phyloP scores from a whole-genome alignment of 805 yeast species.

The Teunomyces panamensis region DNA sequence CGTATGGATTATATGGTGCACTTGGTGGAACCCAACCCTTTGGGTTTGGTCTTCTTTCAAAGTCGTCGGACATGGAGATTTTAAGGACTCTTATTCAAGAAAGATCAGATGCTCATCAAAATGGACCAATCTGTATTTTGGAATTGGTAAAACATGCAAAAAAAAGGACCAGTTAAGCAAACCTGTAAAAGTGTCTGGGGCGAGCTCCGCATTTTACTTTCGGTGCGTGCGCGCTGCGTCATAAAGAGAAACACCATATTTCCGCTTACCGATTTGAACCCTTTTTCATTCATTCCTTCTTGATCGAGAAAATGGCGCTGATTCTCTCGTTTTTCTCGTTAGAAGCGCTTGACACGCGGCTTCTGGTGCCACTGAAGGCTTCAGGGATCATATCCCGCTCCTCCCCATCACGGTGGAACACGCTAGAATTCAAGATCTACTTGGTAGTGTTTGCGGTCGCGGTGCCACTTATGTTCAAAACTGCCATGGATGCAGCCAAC shows the following conservation, averaged over 20 bases:
- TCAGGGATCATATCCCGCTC: conserved; percentile 30
- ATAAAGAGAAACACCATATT: too few species aligned
- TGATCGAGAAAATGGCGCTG: conserved; percentile 7
- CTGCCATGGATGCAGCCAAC: conserved; percentile 79
- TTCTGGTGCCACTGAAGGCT: conserved; percentile 30
- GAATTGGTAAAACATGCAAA: neutral
- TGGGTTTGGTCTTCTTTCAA: conserved; percentile 69
- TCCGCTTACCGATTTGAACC: too few species aligned
- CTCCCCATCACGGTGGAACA: conserved; percentile 65
- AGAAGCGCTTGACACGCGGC: conserved; percentile 52
- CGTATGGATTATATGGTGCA: conserved; percentile 86
- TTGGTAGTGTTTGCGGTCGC: conserved; percentile 57
- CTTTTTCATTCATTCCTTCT: too few species aligned
- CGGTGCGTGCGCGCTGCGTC: neutral
- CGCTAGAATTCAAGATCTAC: conserved; percentile 74
- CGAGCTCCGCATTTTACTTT: too few species aligned
- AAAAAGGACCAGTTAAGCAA: neutral
- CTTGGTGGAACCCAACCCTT: conserved; percentile 77
- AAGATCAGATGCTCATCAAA: neutral
- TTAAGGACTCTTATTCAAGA: neutral
- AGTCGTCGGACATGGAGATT: conserved; percentile 14
- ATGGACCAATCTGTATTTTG: neutral
- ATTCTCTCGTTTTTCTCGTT: conserved; percentile 43
- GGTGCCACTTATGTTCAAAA: conserved; percentile 79
- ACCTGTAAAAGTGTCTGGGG: neutral